Base-by-base conservation (phyloP, 257 asterid species). In the Solanum etuberosum region DNA sequence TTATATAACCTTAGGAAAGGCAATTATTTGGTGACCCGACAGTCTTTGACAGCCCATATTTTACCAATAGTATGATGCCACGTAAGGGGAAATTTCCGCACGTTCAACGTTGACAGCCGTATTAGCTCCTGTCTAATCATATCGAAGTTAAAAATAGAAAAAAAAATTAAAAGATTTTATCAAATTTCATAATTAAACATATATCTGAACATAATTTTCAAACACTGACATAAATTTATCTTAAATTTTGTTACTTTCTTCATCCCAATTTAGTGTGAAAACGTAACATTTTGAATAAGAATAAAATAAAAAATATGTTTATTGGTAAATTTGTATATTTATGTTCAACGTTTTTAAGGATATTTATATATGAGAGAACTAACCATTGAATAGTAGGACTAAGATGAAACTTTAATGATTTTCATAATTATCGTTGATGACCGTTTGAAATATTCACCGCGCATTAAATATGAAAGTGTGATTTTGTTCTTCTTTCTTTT, bases 1-100 rank as follows among this genome's bases (percentile, higher is more conserved):
- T 84, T 92, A 89, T 90, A 90, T 78, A 88, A 34, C 20, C 27
- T 87, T 32, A 35, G 51, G 86, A 88, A 63, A 86, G 51, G 90
- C 71, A 73, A 83, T 54, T 80, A 86, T 90, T 87, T 15, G 42
- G 85, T 89, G 72, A 88, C 89, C 88, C 34, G 85, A 85, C 78
- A 20, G 72, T 89, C 20, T 81, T 73, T 42, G 57, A 89, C 83
- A 68, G 70, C 35, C 7, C 35, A 20, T 4, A 9, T 68, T 16
- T 1, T 23, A 54, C 90, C 90, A 90, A 89, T 91, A 15, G n/a
- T 1, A 3, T 20, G 5, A 27, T 40, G 42, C n/a, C 91, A 85
- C 86, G 90, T 89, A 38, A 8, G 34, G 48, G 15, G 4, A 21
- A 37, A 12, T 27, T 73, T 21, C 31, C 63, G 63, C 63, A 54